Base-by-base conservation (phyloP, 352 stramenopile genomes). In the Globisporangium sylvaticum region DNA sequence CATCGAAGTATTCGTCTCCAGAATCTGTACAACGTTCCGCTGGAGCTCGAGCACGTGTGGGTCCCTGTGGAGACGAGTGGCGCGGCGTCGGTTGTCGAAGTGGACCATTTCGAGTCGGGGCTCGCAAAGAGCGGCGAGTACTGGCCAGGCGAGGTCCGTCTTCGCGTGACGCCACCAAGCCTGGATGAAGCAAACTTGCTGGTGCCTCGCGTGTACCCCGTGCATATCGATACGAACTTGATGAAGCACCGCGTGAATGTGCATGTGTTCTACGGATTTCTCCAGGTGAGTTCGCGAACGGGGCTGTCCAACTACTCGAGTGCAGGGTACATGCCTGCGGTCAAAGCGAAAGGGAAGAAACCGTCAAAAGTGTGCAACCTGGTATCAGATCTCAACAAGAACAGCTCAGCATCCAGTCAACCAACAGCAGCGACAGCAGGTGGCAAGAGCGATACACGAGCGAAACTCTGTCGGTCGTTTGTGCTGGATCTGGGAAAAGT, bases 1-100 rank as follows among this genome's bases (percentile, higher is more conserved):
- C 8, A 50, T 6, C 46, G 64, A 50, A 63, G 29, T 7, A 31
- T 70, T 10, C 46, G 20, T 9, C 60, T 72, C 8, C 48, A 59
- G 32, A 88, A 88, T 57, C 53, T 59, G 32, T 88, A 88, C 57
- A 71, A 86, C 50, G 48, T 59, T 9, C 59, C 74, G 9, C 64
- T 89, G 15, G 73, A 86, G 58, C 50, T 87, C 14, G 71, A 88
- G 56, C 69, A 66, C 39, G 74, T 86, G 27, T 88, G 73, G 71
- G 59, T 85, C 10, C 25, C 39, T 25, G 18, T 39, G 0, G 62
- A 68, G 31, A 25, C 55, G 31, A 34, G 10, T 20, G 14, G 18
- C 18, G 18, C 14, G 27, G 32, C 55, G 8, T 15, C 18, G 29
- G 31, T 79, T 60, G 69, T 86, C 24, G 48, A 64, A 7, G 62